Evolutionary conservation across 768 basidiomycete species (phyloP), one percentile per base, ranked within the genome.

Genomic region (Agrocybe chaxingu): DNA sequence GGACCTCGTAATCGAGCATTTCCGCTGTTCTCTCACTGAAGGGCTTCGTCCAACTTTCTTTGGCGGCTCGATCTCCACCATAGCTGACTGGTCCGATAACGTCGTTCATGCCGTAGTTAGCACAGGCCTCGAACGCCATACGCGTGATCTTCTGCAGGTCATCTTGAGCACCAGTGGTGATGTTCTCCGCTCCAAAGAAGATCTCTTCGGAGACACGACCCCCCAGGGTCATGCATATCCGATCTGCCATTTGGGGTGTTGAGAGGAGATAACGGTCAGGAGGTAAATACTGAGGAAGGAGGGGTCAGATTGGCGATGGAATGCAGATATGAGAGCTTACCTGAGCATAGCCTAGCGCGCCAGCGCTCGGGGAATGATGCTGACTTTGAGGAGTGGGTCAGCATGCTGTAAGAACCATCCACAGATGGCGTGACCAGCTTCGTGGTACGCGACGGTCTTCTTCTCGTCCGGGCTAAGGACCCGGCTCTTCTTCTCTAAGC

Each of bases 351-450:
- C 96, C 96, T 36, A 99, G 76, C 18, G 95, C 93, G 33, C 95
- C 97, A 44, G 91, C 86, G 46, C 97, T 58, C 95, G 83, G 37
- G 97, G 97, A 54, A 99, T 98, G 67, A 99, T 99, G 69, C 91
- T 95, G 51, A 99, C 97, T 70, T 99, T 98, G 56, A 98, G 81
- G 42, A 98, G 71, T 34, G 96, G 96, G 64, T 98, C 94, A 39
- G 97, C 97, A 56, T 95, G 92, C 70, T 98, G 93, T 58, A 99
- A 74, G 79, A 90, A 98, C 97, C 97, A 99, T 3, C 97, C 97
- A 62, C 92, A 95, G 40, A 98, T 87, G 16, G 97, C 97, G 68
- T 99, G 97, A 4, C 97, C 97, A 18, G 97, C 97, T 75, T 99
- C 97, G 63, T 99, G 97, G 66, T 98, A 98, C 7, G 97, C 97